phyloP scores from a whole-genome alignment of 352 stramenopile genomes.

The Phytophthora capsici region DNA sequence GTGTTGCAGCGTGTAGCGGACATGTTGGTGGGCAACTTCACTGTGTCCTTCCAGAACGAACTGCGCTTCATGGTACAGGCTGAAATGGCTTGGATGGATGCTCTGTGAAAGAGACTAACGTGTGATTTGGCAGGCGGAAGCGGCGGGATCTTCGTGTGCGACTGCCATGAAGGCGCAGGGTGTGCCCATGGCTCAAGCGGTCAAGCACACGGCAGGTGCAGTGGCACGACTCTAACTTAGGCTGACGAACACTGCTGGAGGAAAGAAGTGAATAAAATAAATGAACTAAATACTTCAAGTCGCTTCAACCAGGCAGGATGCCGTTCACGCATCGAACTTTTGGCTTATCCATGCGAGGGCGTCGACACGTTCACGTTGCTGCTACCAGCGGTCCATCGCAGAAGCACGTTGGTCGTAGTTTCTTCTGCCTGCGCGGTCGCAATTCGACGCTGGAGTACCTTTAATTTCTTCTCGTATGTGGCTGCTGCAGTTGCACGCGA shows the following conservation, averaged over 20 bases:
- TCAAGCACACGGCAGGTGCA: constrained; percentile 74
- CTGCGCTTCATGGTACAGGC: constrained; percentile 82
- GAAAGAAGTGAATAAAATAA: not conserved
- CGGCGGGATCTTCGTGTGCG: constrained; percentile 63
- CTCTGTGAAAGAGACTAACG: not conserved
- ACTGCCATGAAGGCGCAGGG: constrained; percentile 68
- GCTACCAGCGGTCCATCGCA: constrained; percentile 52
- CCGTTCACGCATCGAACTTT: constrained; percentile 11
- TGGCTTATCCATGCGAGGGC: constrained; percentile 17
- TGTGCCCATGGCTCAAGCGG: constrained; percentile 75
- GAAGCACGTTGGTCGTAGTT: constrained; percentile 41
- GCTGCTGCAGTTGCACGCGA: constrained; percentile 50
- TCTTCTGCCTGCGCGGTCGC: constrained; percentile 49
- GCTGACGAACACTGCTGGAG: constrained; percentile 6
- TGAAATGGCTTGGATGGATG: not conserved
- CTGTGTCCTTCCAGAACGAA: constrained; percentile 85
- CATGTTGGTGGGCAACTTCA: constrained; percentile 85
- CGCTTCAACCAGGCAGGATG: constrained; percentile 18
- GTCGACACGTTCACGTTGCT: constrained; percentile 13
- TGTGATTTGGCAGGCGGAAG: constrained; percentile 58
- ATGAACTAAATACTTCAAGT: not conserved
- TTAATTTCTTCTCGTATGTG: constrained; percentile 79
- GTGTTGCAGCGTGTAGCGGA: constrained; percentile 70
- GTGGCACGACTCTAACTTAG: constrained; percentile 69
- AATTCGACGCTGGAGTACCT: constrained; percentile 54